phyloP scores from a whole-genome alignment of 208 protist genomes.

The Trichomonas gallinae region DNA sequence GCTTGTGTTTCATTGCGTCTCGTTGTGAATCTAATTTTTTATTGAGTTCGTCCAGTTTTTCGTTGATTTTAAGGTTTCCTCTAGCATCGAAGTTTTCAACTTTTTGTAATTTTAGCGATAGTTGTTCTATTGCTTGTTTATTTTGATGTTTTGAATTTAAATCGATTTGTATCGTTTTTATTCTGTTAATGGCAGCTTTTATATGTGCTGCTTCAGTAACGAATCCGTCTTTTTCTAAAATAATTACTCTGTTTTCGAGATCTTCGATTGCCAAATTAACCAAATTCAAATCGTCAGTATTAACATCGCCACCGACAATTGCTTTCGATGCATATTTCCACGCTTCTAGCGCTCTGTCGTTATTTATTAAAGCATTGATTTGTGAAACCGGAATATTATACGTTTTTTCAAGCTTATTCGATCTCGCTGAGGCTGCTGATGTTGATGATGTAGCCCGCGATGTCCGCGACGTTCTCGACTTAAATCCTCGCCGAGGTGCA shows the following conservation, averaged over 20 bases:
- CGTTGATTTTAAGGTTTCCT: background rate
- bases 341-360: background rate
- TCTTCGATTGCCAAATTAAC: background rate
- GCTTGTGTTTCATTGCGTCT: background rate
- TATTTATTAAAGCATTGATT: background rate
- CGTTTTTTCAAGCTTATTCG: background rate
- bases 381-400: background rate
- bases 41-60: background rate
- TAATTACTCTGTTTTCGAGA: background rate
- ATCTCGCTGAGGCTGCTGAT: background rate
- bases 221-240: background rate
- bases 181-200: background rate
- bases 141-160: background rate
- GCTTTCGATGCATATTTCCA: background rate
- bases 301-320: background rate
- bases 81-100: background rate
- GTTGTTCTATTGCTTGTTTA: background rate
- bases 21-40: background rate
- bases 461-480: background rate
- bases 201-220: background rate
- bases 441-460: background rate
- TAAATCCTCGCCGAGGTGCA: background rate
- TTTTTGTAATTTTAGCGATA: background rate
- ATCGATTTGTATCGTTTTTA: background rate
- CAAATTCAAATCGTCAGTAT: background rate